Conservation (phyloP, 192 early-diverging fungal species). For the Geranomyces michiganensis region DNA sequence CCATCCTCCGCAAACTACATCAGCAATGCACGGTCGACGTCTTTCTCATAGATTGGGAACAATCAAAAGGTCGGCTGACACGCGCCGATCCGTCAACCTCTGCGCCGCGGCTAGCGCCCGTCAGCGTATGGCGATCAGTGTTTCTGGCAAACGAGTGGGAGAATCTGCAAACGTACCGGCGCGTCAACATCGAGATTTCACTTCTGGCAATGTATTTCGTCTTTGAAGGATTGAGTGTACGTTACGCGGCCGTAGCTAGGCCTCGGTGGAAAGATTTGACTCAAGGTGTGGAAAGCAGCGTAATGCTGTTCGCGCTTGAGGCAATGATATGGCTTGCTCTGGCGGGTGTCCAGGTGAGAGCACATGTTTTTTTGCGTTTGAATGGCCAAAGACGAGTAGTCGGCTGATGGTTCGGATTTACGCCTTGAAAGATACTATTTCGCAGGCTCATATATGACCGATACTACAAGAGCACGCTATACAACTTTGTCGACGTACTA, state of each 20-base stretch:
- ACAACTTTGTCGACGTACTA: constrained; percentile 57
- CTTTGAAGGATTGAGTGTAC: constrained; percentile 40
- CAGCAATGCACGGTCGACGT: constrained; percentile 52
- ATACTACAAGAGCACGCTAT: constrained; percentile 53
- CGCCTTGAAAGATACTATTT: constrained; percentile 30
- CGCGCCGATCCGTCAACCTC: constrained; percentile 8
- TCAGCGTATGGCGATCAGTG: constrained; percentile 59
- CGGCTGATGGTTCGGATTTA: neutral
- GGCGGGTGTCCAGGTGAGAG: constrained; percentile 40
- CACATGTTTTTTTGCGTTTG: neutral
- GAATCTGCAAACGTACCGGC: constrained; percentile 48
- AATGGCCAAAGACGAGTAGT: neutral
- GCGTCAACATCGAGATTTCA: constrained; percentile 45
- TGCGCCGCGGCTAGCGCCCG: constrained; percentile 36
- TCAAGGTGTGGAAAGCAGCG: constrained; percentile 37
- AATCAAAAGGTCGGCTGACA: constrained; percentile 44
- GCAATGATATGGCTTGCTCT: constrained; percentile 45
- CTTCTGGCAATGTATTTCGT: constrained; percentile 54
- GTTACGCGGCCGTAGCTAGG: constrained; percentile 46
- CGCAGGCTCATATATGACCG: constrained; percentile 45
- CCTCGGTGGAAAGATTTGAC: constrained; percentile 47
- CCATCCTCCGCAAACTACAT: constrained; percentile 39
- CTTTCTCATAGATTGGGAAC: constrained; percentile 67
- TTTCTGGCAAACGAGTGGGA: constrained; percentile 59
- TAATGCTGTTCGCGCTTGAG: constrained; percentile 55